phyloP scores from a whole-genome alignment of 371 early-diverging fungal species.

The Mucor sp. region DNA sequence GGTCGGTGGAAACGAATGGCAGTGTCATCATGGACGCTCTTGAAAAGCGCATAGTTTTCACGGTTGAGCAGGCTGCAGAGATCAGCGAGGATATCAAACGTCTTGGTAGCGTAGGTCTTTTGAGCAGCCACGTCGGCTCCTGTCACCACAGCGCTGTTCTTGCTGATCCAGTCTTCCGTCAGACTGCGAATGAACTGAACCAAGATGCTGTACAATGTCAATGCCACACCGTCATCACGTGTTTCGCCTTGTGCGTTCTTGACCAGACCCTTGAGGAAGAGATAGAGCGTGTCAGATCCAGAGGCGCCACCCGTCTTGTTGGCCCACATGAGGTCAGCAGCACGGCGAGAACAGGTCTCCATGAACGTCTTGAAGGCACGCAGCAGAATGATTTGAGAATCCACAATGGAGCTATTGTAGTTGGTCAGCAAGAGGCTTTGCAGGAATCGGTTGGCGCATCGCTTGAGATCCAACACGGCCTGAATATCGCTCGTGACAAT shows the following conservation, averaged over 20 bases:
- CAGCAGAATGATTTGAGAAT: slow-evolving; percentile 36
- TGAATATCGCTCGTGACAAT: slow-evolving; percentile 25
- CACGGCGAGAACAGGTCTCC: slow-evolving; percentile 34
- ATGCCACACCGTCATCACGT: slow-evolving; percentile 28
- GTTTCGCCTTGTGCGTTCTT: slow-evolving; percentile 21
- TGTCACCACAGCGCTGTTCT: slow-evolving; percentile 13
- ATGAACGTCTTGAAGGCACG: slow-evolving; percentile 40
- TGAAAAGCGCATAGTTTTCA: slow-evolving; percentile 36
- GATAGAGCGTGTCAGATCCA: slow-evolving; percentile 11
- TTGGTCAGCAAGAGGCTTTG: slow-evolving; percentile 31
- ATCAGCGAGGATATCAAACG: slow-evolving; percentile 25
- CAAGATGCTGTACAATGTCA: slow-evolving; percentile 29
- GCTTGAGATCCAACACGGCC: slow-evolving; percentile 27
- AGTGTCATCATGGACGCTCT: slow-evolving; percentile 26
- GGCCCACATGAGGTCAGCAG: slow-evolving; percentile 36
- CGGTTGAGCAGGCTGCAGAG: slow-evolving; percentile 30
- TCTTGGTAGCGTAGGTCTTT: slow-evolving; percentile 25
- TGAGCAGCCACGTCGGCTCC: slow-evolving; percentile 19
- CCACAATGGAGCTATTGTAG: slow-evolving; percentile 42
- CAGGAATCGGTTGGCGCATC: slow-evolving; percentile 17
- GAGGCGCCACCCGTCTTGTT: slow-evolving; percentile 12
- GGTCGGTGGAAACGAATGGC: slow-evolving; percentile 42
- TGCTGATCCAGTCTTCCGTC: slow-evolving; percentile 45
- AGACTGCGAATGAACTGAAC: slow-evolving; percentile 39
- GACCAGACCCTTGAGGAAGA: slow-evolving; percentile 29